Percentiles rank a stretch among this genome's conserved stretches.
These are phyloP conservation scores for Termitomyces sp. DNA, from an alignment of 768 basidiomycete species.

Conservation along the genomic window DNA sequence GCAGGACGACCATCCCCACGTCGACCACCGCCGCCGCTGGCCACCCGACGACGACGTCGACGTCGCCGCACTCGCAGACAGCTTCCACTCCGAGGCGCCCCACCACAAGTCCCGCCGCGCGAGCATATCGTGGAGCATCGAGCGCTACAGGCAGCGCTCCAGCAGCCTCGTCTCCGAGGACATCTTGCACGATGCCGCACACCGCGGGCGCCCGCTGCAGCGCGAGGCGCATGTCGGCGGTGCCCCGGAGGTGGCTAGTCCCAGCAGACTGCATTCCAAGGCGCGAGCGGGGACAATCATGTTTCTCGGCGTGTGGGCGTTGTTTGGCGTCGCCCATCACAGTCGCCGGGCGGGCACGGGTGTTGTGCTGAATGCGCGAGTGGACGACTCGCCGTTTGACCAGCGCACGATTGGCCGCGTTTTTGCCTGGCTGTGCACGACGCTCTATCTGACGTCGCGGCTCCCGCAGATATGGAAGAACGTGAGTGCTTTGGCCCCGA, in stretches of 20 bases:
- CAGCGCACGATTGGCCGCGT: constrained; percentile 81
- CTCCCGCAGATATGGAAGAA: constrained; percentile 99
- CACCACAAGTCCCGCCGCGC: constrained; percentile 33
- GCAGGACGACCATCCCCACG: constrained; percentile 38
- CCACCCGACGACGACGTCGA: constrained; percentile 31
- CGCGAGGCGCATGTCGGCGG: constrained; percentile 20
- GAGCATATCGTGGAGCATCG: constrained; percentile 65
- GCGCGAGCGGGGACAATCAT: constrained; percentile 69
- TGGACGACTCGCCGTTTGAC: constrained; percentile 19
- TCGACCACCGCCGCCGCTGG: constrained; percentile 20
- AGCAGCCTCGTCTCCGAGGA: constrained; percentile 39
- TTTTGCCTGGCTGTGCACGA: constrained; percentile 93
- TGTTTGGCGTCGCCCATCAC: constrained; percentile 52
- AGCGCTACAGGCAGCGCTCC: constrained; percentile 37
- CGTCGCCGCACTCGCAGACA: constrained; percentile 58
- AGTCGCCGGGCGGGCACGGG: constrained; percentile 36
- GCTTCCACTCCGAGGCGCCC: constrained; percentile 71
- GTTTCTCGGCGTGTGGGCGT: constrained; percentile 70
- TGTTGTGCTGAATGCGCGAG: constrained; percentile 34
- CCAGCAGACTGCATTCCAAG: constrained; percentile 43
- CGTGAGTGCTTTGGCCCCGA: constrained; percentile 43
- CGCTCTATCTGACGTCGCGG: constrained; percentile 87
- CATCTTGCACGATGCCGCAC: constrained; percentile 15
- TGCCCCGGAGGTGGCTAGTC: constrained; percentile 16
- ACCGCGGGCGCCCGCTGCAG: constrained; percentile 41